A percentile compares a stretch with the other conserved stretches of the same genome.
phyloP scores from a whole-genome alignment of 805 yeast species.

The Ogataea dorogensis region DNA sequence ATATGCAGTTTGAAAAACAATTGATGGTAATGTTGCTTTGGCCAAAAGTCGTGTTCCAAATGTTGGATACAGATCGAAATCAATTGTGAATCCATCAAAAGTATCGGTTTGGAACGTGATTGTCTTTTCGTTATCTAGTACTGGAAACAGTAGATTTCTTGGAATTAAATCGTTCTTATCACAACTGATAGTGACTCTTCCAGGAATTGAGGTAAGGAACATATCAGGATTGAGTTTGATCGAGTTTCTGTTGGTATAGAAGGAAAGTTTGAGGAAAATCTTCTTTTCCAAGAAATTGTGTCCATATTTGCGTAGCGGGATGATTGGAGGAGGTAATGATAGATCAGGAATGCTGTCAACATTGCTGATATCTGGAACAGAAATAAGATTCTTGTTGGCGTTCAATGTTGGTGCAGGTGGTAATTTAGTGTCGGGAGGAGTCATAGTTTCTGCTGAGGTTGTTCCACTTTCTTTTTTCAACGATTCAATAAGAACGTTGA shows the following conservation, averaged over 20 bases:
- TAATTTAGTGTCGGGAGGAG: slow-evolving; percentile 19
- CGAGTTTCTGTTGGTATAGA: slow-evolving; percentile 50
- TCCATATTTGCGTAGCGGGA: slow-evolving; percentile 91
- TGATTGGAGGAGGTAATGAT: slow-evolving; percentile 91
- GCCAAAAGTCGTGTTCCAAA: slow-evolving; percentile 93
- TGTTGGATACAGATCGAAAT: slow-evolving; percentile 89
- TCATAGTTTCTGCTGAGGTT: neutral
- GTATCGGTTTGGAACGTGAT: slow-evolving; percentile 82
- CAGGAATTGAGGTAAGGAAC: slow-evolving; percentile 54
- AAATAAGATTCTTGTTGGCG: slow-evolving; percentile 13
- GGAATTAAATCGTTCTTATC: slow-evolving; percentile 81
- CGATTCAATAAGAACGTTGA: slow-evolving; percentile 58
- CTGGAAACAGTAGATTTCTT: slow-evolving; percentile 77
- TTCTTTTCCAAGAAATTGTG: slow-evolving; percentile 92
- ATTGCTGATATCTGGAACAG: slow-evolving; percentile 31
- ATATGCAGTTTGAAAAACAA: slow-evolving; percentile 39
- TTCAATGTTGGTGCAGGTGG: slow-evolving; percentile 21
- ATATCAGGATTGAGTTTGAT: slow-evolving; percentile 46
- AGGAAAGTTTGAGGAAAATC: slow-evolving; percentile 74
- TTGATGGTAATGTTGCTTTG: slow-evolving; percentile 75
- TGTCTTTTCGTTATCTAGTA: slow-evolving; percentile 60
- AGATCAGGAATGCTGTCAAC: slow-evolving; percentile 85
- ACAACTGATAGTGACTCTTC: slow-evolving; percentile 80
- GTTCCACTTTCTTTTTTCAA: slow-evolving; percentile 6
- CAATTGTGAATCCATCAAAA: slow-evolving; percentile 69